Percentiles rank a stretch among this genome's conserved stretches.
Conservation (phyloP, 2,329 filamentous ascomycete genomes). For the Botrytis cinerea region DNA sequence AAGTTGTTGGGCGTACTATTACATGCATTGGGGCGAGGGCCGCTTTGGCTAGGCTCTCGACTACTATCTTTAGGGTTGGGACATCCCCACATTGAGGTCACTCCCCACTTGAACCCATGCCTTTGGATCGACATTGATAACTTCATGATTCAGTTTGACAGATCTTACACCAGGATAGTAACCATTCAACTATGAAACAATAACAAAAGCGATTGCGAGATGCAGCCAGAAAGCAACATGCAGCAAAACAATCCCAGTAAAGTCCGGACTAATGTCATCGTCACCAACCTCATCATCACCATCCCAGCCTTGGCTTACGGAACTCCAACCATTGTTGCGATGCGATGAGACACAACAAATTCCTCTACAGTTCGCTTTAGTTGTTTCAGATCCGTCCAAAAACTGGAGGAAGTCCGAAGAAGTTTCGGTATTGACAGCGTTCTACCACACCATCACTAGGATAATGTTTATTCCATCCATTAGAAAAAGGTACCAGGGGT, state of each 20-base stretch:
- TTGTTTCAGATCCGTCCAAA: slow-evolving; percentile 3
- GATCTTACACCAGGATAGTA: neutral
- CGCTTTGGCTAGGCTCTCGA: neutral
- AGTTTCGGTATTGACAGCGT: neutral
- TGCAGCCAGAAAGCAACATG: neutral
- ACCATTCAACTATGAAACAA: neutral
- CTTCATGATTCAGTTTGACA: slow-evolving; percentile 5
- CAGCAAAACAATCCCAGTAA: neutral
- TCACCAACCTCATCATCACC: neutral
- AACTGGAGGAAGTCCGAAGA: slow-evolving; percentile 13
- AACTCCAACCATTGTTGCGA: neutral
- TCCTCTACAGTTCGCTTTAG: neutral
- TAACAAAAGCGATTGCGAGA: slow-evolving; percentile 2
- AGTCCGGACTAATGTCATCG: slow-evolving; percentile 7
- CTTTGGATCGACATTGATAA: slow-evolving; percentile 4
- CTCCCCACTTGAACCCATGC: neutral
- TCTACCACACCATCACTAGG: neutral
- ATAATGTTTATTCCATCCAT: neutral
- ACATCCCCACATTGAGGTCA: slow-evolving; percentile 21
- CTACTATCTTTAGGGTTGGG: neutral
- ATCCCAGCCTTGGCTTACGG: slow-evolving; percentile 8
- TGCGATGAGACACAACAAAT: neutral
- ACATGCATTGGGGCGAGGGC: neutral
- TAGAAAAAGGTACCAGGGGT: neutral
- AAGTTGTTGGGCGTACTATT: neutral